A percentile compares a stretch with the other conserved stretches of the same genome.
Evolutionary conservation across 2,329 filamentous ascomycete genomes (phyloP).

Genomic region (Trichoderma oligosporum): DNA sequence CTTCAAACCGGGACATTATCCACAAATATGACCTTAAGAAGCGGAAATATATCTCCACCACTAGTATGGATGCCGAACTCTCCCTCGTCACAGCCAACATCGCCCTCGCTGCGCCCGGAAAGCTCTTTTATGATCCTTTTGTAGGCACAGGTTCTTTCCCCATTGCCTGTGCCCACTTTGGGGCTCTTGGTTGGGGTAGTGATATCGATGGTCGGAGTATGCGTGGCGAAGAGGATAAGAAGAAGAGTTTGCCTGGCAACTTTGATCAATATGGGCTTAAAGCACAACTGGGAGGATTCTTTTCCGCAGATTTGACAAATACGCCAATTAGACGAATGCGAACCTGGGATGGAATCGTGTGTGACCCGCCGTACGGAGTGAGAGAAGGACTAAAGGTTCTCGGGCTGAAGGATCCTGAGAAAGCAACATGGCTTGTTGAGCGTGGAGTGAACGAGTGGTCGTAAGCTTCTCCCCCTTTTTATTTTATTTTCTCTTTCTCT

Average conservation of each 20-base stretch:
- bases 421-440: slow-evolving; percentile 57
- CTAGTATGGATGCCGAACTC: slow-evolving; percentile 94
- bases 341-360: slow-evolving; percentile 85
- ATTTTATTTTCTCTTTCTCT: no score
- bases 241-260: slow-evolving; percentile 59
- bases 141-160: slow-evolving; percentile 93
- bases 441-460: slow-evolving; percentile 67
- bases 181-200: slow-evolving; percentile 76
- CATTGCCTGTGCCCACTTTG: slow-evolving; percentile 85
- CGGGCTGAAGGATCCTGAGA: slow-evolving; percentile 66
- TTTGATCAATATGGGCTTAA: slow-evolving; percentile 78
- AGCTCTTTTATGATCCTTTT: slow-evolving; percentile 90
- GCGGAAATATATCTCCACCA: slow-evolving; percentile 87
- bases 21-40: slow-evolving; percentile 87
- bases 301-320: slow-evolving; percentile 84
- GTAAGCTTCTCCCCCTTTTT: slow-evolving; percentile 51
- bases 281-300: slow-evolving; percentile 67
- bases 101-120: slow-evolving; percentile 74
- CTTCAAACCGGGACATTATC: slow-evolving; percentile 63
- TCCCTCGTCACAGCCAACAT: slow-evolving; percentile 90
- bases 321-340: slow-evolving; percentile 63
- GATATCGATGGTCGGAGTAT: slow-evolving; percentile 93
- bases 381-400: slow-evolving; percentile 87
- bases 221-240: slow-evolving; percentile 60
- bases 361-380: slow-evolving; percentile 94